Conservation (phyloP, 1,284 basidiomycete species). For the Farysia itapuensis region DNA sequence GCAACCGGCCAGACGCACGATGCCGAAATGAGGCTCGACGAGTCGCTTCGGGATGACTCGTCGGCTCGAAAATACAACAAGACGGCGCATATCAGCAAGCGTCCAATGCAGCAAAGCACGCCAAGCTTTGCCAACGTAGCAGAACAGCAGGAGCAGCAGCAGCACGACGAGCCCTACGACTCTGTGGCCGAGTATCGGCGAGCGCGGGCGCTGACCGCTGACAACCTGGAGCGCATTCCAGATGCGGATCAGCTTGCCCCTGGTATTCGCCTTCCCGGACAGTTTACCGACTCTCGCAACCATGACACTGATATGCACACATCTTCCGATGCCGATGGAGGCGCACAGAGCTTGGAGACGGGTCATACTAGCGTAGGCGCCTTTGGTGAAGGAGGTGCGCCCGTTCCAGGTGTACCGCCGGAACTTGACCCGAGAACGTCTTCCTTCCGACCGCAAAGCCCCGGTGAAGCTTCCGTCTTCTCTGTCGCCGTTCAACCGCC, state of each 20-base stretch:
- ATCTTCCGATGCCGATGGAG: conserved; percentile 34
- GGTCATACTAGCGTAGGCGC: conserved; percentile 37
- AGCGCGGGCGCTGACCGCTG: conserved; percentile 47
- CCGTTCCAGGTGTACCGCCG: conserved; percentile 50
- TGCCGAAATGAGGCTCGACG: conserved; percentile 20
- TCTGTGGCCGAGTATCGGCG: conserved; percentile 33
- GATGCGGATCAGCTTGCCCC: conserved; percentile 56
- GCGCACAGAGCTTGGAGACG: conserved; percentile 29
- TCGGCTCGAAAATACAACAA: conserved; percentile 43
- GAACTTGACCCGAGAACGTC: conserved; percentile 55
- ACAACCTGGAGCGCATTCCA: conserved; percentile 56
- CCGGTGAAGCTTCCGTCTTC: conserved; percentile 54
- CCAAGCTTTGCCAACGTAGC: not conserved
- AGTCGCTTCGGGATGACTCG: conserved; percentile 34
- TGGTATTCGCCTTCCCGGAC: conserved; percentile 50
- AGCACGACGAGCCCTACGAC: conserved; percentile 16
- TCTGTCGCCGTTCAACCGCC: conserved; percentile 56
- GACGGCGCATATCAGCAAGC: conserved; percentile 31
- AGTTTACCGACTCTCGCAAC: conserved; percentile 11
- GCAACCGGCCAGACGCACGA: conserved; percentile 2
- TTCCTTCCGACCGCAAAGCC: conserved; percentile 48
- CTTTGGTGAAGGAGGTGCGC: conserved; percentile 39
- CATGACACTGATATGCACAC: conserved; percentile 33
- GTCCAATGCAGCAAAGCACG: not conserved
- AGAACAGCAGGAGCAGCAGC: not conserved